Evolutionary conservation across 129 eudicot species (phyloP), one percentile per base, ranked within the genome.

Genomic region (Gnaphalium uliginosum): DNA sequence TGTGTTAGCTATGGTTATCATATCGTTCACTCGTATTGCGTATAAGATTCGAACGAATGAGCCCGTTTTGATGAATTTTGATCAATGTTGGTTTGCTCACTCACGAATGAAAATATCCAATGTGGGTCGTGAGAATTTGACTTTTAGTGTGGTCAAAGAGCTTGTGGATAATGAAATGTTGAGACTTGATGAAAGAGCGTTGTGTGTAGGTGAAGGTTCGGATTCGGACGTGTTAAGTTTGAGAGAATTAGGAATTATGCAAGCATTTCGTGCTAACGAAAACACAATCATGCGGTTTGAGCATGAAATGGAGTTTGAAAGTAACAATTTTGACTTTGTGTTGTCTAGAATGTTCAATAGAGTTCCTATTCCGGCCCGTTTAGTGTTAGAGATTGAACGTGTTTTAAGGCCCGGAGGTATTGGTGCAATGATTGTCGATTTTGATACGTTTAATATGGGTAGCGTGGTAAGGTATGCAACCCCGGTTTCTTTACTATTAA

Each of bases 361-460:
- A 84, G 89, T 89, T 54, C 86, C 91, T 1, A 88, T 89, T 21
- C 97, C 96, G 0, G 85, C 93, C 32, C 93, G 85, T 75, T 89
- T 89, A 8, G 93, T 89, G 73, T 61, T 78, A 22, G 97, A 92
- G 81, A 84, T 89, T n/a, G 97, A 92, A 83, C 93, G 97, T 7
- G 76, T 92, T 65, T 81, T 92, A 26, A 81, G 83, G 7, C 93
- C 97, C 0, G 96, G 96, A 54, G 96, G 97, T 46, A 76, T 75
- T 24, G 96, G 88, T 17, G 97, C 85, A 23, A 72, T 89, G 81
- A 87, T 92, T 32, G 93, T 92, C 18, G 85, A 86, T 43, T 43
- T 66, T 11, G 30, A 21, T 54, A 53, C 69, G 24, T 85, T 83
- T 33, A 73, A 83, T 81, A 69, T 76, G 18, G 87, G 86, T 48